Evolutionary conservation across 208 protist species (phyloP).

Genomic region (Dictyostelium gargantuum): DNA sequence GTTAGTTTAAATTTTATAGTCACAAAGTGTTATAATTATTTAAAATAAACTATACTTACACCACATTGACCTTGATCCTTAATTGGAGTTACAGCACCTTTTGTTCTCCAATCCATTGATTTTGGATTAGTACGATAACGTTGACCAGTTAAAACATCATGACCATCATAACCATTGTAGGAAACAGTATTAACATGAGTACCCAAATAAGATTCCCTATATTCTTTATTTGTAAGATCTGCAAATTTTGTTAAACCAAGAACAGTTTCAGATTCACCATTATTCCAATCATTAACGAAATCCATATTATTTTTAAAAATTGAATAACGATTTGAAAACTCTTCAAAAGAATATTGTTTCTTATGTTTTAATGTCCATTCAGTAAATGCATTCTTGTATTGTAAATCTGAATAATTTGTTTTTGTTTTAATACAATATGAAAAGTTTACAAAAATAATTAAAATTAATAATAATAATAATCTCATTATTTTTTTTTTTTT

Average conservation of each 20-base stretch:
- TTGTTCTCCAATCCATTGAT: constrained; percentile 74
- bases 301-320: constrained; percentile 41
- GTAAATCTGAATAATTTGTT: not conserved
- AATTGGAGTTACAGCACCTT: constrained; percentile 63
- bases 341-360: not conserved
- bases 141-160: not conserved
- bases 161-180: not conserved
- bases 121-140: too few relatives aligned
- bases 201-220: not conserved
- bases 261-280: not conserved
- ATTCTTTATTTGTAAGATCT: constrained; percentile 11
- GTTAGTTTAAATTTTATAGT: not conserved
- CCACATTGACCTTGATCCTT: constrained; percentile 94
- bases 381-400: constrained; percentile 8
- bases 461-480: not conserved
- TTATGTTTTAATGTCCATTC: not conserved
- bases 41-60: not conserved
- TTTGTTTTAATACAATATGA: not conserved
- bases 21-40: too few relatives aligned
- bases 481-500: not conserved
- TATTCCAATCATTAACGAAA: constrained; percentile 8
- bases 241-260: not conserved
- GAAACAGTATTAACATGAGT: not conserved
- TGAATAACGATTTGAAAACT: not conserved
- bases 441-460: not conserved